Evolutionary conservation across 106 monocot genomes (phyloP).

Genomic region (Apostasia ramifera): DNA sequence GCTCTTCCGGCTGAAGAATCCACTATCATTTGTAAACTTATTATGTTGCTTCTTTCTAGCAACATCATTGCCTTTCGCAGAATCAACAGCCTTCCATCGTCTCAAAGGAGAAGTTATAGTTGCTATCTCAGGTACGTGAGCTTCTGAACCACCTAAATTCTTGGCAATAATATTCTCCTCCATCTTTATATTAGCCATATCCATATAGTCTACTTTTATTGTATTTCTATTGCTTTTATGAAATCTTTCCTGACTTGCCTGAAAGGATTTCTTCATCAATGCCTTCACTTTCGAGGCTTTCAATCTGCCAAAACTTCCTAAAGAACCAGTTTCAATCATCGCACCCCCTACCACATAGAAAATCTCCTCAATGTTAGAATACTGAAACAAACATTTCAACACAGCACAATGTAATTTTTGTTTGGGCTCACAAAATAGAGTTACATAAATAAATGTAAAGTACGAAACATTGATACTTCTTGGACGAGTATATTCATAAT

Average conservation of each 20-base stretch:
- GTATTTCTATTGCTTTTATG: not conserved
- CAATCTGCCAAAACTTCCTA: conserved; percentile 51
- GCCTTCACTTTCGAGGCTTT: conserved; percentile 47
- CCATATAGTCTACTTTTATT: not conserved
- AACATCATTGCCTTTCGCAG: not conserved
- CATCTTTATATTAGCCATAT: not conserved
- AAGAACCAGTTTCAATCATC: not conserved
- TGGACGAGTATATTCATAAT: no score
- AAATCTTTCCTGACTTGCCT: not conserved
- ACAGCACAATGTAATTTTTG: not conserved
- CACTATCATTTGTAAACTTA: conserved; percentile 23
- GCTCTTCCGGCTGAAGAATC: conserved; percentile 73
- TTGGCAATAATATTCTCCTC: not conserved
- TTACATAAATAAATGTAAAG: no score
- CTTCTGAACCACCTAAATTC: conserved; percentile 2
- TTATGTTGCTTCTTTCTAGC: conserved; percentile 5
- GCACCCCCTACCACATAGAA: conserved; percentile 17
- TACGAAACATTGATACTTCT: no score
- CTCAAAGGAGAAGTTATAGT: conserved; percentile 9
- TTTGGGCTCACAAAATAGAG: not conserved
- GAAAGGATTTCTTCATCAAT: conserved; percentile 23
- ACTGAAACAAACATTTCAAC: not conserved
- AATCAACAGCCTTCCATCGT: conserved; percentile 28
- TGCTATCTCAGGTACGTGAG: not conserved
- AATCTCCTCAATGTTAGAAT: conserved; percentile 7